These are phyloP conservation scores for Talaromyces rugulosus DNA, from an alignment of 2,329 filamentous ascomycete species.

Conservation along the genomic window DNA sequence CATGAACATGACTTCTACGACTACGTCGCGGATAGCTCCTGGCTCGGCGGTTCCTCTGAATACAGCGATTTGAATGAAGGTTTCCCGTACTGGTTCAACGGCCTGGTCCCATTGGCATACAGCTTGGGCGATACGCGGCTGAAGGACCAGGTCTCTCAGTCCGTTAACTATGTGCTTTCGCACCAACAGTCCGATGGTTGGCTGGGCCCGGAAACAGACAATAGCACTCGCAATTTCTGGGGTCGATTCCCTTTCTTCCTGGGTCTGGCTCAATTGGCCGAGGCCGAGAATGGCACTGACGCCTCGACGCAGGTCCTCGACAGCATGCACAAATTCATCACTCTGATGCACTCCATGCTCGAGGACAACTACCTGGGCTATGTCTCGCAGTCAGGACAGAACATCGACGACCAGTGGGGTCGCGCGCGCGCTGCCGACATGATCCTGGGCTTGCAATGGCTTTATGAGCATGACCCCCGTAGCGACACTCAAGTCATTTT, in stretches of 20 bases:
- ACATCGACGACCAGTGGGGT: slow-evolving; percentile 41
- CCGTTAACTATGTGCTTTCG: slow-evolving; percentile 46
- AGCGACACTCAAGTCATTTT: slow-evolving; percentile 32
- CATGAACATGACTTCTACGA: slow-evolving; percentile 54
- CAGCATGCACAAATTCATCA: slow-evolving; percentile 49
- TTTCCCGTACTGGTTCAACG: slow-evolving; percentile 58
- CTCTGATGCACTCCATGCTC: slow-evolving; percentile 53
- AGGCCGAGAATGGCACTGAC: slow-evolving; percentile 42
- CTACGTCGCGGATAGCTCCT: slow-evolving; percentile 49
- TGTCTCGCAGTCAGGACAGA: slow-evolving; percentile 40
- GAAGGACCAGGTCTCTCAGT: slow-evolving; percentile 46
- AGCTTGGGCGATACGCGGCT: slow-evolving; percentile 45
- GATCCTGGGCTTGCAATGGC: slow-evolving; percentile 46
- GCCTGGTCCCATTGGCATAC: slow-evolving; percentile 54
- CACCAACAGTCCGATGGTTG: slow-evolving; percentile 53
- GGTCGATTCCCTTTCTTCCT: slow-evolving; percentile 50
- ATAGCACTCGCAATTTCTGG: slow-evolving; percentile 49
- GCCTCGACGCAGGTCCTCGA: slow-evolving; percentile 44
- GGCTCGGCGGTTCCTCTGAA: slow-evolving; percentile 50
- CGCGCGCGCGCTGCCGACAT: slow-evolving; percentile 41
- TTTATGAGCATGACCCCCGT: slow-evolving; percentile 43
- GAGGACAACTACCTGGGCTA: slow-evolving; percentile 50
- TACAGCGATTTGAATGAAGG: slow-evolving; percentile 54
- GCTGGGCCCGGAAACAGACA: slow-evolving; percentile 50
- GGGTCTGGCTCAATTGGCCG: slow-evolving; percentile 45